A percentile compares a stretch with the other conserved stretches of the same genome.
Evolutionary conservation across 768 basidiomycete genomes (phyloP).

Genomic region (Lepiota brunneoincarnata): DNA sequence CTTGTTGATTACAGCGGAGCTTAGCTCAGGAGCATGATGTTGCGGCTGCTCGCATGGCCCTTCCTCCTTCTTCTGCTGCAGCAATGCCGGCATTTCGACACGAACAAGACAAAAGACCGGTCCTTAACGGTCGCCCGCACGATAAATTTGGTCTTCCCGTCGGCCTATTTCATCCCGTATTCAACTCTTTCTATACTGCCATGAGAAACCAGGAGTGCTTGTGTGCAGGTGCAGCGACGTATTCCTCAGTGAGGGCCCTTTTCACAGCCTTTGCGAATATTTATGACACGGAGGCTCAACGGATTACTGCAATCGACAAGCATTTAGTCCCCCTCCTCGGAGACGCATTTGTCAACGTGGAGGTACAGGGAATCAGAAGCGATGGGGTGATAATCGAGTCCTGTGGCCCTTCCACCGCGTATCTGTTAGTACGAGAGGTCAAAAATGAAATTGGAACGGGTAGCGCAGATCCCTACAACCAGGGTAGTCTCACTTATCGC

Average conservation of each 20-base stretch:
- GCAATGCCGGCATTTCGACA: too few relatives aligned
- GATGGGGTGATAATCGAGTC: too few relatives aligned
- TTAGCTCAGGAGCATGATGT: too few relatives aligned
- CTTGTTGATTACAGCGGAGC: too few relatives aligned
- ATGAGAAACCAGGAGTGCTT: not conserved
- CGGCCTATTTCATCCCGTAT: not conserved
- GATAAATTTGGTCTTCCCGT: too few relatives aligned
- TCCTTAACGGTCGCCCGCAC: too few relatives aligned
- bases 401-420: not conserved
- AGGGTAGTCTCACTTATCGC: slow-evolving; percentile 7
- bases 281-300: not conserved
- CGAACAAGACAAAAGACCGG: too few relatives aligned
- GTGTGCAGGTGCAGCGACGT: not conserved
- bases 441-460: not conserved
- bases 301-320: not conserved
- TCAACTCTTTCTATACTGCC: not conserved
- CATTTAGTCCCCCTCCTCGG: too few relatives aligned
- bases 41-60: too few relatives aligned
- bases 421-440: not conserved
- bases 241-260: not conserved
- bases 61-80: too few relatives aligned
- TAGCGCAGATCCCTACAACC: not conserved
- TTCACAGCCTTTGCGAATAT: not conserved
- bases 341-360: too few relatives aligned
- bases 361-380: too few relatives aligned